Evolutionary conservation across 2,329 filamentous ascomycete genomes (phyloP), one percentile per base, ranked within the genome.

Genomic region (Phialophora tarda): DNA sequence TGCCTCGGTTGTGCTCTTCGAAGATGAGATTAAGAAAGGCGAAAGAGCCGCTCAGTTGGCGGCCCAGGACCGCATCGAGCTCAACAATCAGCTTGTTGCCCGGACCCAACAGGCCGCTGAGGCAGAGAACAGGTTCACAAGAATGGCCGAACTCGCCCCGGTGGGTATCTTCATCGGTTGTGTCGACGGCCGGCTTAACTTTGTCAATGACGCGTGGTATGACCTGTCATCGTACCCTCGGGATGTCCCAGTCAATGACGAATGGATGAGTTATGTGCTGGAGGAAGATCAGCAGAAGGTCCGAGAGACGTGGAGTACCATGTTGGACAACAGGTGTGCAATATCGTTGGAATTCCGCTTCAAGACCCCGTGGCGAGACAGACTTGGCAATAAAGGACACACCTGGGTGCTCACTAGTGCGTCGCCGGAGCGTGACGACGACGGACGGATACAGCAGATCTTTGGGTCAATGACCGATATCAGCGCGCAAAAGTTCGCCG

Each of bases 101-200:
- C 78, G 83, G 56, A 86, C 84, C 1, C 82, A 85, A 74, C 83
- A 86, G 75, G 84, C 83, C 2, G 80, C 81, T 28, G 84, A 85
- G 63, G 84, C 88, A 74, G 91, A 95, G 75, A 89, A 90, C 34
- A 89, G 89, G 65, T 95, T 95, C 75, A 92, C 90, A 0, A 84
- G 91, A 53, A 93, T 95, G 90, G 91, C 91, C 2, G 91, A 93
- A 74, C 91, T 92, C 69, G 90, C 91, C 0, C 91, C 91, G 0
- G 91, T 93, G 1, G 92, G 91, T 30, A 89, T 96, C 80, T 94
- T 94, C 75, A 93, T 95, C 71, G 90, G 91, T n/a, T 86, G 92
- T 73, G 83, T 86, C 0, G 77, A 82, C 48, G 91, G 92, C 3
- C 81, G 84, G 26, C 91, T 95, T 72, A 91, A 85, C 10, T 95